Evolutionary conservation across 306 rosid genomes (phyloP).

Genomic region (Chamaecrista fasciculata): DNA sequence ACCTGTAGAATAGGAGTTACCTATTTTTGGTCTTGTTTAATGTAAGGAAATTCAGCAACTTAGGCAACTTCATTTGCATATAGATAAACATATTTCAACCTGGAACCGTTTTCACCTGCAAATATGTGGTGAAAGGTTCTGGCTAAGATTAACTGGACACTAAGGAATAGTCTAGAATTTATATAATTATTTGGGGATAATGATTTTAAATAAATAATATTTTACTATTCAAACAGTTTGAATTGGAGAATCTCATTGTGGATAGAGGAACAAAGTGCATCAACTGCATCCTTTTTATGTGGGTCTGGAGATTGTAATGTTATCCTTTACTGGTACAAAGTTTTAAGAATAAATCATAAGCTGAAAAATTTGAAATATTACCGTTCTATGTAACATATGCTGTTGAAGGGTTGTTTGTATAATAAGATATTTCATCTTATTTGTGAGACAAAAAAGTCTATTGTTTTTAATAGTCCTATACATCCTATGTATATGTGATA

Average conservation of each 20-base stretch:
- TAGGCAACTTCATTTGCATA: not conserved
- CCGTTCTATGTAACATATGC: not conserved
- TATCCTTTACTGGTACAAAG: not conserved
- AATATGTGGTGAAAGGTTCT: no score
- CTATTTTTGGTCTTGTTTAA: not conserved
- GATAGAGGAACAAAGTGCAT: no score
- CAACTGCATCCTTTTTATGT: no score
- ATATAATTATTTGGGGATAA: not conserved
- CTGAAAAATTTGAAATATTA: not conserved
- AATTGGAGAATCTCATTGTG: no score
- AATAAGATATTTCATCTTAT: not conserved
- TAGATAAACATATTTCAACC: not conserved
- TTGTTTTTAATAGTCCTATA: not conserved
- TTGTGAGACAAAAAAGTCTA: not conserved
- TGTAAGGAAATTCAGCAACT: not conserved
- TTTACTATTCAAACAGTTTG: no score
- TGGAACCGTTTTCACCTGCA: not conserved
- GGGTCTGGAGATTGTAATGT: no score
- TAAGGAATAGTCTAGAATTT: not conserved
- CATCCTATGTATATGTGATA: constrained; percentile 1
- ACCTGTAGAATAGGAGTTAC: not conserved
- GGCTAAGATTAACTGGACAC: not conserved
- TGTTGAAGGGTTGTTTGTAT: not conserved
- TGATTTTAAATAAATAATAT: not conserved
- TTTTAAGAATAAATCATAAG: not conserved